Conservation (phyloP, 345 rosid species). For the Iberis pinnata region DNA sequence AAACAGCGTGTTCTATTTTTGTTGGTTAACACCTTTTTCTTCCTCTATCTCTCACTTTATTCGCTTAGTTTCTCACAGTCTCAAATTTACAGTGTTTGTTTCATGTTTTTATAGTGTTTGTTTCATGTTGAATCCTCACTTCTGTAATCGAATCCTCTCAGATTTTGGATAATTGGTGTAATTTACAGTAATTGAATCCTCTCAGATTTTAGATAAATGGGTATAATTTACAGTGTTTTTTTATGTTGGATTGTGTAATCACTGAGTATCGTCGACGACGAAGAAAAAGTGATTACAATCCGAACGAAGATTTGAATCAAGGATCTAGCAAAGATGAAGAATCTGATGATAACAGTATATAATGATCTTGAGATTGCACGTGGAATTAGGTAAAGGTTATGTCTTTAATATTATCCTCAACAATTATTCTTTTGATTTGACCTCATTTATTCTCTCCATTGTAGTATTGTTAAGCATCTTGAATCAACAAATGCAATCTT, state of each 20-base stretch:
- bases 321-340: constrained; percentile 19
- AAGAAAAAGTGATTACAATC: background rate
- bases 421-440: background rate
- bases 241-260: constrained; percentile 50
- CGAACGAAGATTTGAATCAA: background rate
- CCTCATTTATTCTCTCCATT: too few species aligned
- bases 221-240: constrained; percentile 62
- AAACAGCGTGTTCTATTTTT: constrained; percentile 86
- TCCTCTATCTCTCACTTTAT: too few species aligned
- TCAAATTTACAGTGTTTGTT: too few species aligned
- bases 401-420: background rate
- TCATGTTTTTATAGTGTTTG: too few species aligned
- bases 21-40: too few species aligned
- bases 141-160: too few species aligned
- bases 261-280: constrained; percentile 44
- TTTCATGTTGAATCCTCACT: too few species aligned
- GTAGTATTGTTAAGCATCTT: too few species aligned
- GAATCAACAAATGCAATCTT: constrained; percentile 74
- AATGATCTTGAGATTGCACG: constrained; percentile 32
- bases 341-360: too few species aligned
- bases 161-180: too few species aligned
- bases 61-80: too few species aligned
- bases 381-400: constrained; percentile 55
- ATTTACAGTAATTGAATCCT: too few species aligned
- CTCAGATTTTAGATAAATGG: constrained; percentile 67